Conservation (phyloP, 108 stramenopile genomes). For the Fistulifera solaris region DNA sequence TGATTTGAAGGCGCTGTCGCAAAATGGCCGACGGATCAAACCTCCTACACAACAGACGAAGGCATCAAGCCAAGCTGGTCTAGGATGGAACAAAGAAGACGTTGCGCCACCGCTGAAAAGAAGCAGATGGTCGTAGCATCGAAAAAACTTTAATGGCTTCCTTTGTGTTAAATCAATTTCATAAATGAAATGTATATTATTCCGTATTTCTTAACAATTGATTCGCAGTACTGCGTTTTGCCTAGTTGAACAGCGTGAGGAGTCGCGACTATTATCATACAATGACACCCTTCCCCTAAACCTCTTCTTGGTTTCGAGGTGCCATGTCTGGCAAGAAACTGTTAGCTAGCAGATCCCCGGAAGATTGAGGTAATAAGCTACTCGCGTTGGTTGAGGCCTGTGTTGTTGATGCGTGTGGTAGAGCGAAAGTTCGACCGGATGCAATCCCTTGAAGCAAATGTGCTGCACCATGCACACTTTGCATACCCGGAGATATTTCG, state of each 20-base stretch:
- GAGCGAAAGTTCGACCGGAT: background rate
- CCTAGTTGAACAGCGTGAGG: too few species aligned
- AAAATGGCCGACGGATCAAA: conserved; percentile 26
- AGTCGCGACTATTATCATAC: too few species aligned
- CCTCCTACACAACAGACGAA: conserved; percentile 4
- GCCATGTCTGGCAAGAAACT: background rate
- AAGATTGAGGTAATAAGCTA: too few species aligned
- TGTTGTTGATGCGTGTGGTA: too few species aligned
- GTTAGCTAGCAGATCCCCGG: background rate
- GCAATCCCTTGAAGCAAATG: conserved; percentile 34
- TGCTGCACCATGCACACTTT: conserved; percentile 42
- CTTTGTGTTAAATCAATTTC: too few species aligned
- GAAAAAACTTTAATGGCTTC: background rate
- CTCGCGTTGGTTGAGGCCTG: too few species aligned
- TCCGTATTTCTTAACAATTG: too few species aligned
- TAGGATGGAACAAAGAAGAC: background rate
- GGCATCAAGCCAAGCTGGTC: conserved; percentile 30
- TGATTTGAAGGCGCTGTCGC: conserved; percentile 22
- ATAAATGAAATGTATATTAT: too few species aligned
- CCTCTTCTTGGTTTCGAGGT: background rate
- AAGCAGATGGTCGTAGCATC: background rate
- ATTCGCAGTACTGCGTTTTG: too few species aligned
- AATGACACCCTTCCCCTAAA: too few species aligned
- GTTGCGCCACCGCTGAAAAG: background rate
- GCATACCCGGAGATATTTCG: conserved; percentile 10